phyloP scores from a whole-genome alignment of 2,329 filamentous ascomycete genomes.

The Calonectria ilicicola region DNA sequence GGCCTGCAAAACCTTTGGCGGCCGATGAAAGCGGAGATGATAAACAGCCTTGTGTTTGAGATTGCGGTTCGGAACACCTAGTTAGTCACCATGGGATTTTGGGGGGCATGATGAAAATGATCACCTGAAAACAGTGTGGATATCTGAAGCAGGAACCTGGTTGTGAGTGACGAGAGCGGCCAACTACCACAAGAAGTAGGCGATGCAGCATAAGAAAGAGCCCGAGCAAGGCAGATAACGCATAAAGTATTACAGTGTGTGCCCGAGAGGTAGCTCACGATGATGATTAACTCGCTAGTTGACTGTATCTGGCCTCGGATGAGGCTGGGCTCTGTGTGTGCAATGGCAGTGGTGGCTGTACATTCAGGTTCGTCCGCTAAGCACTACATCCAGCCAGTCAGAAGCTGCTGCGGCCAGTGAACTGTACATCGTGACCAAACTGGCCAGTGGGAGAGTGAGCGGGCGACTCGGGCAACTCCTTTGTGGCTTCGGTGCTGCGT shows the following conservation, averaged over 20 bases:
- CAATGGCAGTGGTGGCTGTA: conserved; percentile 23
- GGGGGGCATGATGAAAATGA: not conserved
- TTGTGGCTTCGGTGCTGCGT: not conserved
- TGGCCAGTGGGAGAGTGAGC: conserved; percentile 11
- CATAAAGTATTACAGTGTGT: not conserved
- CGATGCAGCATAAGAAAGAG: not conserved
- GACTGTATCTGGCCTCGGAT: not conserved
- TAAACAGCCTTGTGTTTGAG: not conserved
- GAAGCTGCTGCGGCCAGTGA: not conserved
- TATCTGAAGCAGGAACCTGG: not conserved
- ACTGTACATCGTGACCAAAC: not conserved
- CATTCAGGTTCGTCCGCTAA: conserved; percentile 1
- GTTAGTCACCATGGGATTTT: conserved; percentile 13
- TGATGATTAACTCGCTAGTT: not conserved
- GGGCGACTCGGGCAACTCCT: not conserved
- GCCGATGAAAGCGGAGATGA: conserved; percentile 22
- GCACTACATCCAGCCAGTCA: conserved; percentile 6
- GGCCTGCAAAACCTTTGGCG: not conserved
- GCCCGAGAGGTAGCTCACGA: conserved; percentile 1
- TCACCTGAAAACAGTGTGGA: conserved; percentile 15
- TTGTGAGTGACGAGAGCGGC: conserved; percentile 21
- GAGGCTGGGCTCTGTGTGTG: conserved; percentile 13
- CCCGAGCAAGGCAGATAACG: not conserved
- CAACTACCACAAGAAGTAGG: not conserved
- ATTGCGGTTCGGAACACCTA: conserved; percentile 29